Evolutionary conservation across 148 eudicot genomes (phyloP).

Genomic region (Rhododendron ferrugineum): DNA sequence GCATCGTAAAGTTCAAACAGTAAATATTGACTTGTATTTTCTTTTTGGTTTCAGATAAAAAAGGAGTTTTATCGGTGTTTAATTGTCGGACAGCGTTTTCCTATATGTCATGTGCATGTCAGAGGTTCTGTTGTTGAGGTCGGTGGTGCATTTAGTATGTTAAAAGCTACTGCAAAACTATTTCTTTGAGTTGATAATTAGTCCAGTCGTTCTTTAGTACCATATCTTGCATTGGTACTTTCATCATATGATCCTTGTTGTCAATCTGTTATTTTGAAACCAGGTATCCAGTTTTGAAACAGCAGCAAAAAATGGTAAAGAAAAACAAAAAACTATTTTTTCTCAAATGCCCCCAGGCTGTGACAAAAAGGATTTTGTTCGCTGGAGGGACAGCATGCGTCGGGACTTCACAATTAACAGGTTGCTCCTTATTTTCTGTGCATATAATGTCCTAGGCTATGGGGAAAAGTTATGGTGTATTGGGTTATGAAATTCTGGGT

Average conservation of each 20-base stretch:
- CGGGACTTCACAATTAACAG: conserved; percentile 96
- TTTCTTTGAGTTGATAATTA: neutral
- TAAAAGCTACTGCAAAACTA: neutral
- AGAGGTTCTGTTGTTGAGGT: conserved; percentile 73
- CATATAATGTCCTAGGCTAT: neutral
- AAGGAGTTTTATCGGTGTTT: conserved; percentile 43
- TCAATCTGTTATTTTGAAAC: conserved; percentile 7
- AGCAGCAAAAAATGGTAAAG: conserved; percentile 25
- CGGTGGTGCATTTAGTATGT: conserved; percentile 17
- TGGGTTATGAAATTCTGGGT: neutral
- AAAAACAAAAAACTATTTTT: conserved; percentile 20
- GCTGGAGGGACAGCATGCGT: conserved; percentile 57
- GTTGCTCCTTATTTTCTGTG: conserved; percentile 21
- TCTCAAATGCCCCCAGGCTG: conserved; percentile 40
- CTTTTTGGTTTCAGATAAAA: conserved; percentile 40
- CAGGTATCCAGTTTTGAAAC: conserved; percentile 93
- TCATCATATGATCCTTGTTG: conserved; percentile 6
- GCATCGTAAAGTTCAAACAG: neutral
- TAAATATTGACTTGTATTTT: neutral
- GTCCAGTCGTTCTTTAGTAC: neutral
- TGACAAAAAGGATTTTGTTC: conserved; percentile 46
- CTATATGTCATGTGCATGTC: conserved; percentile 66
- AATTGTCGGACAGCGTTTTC: conserved; percentile 77
- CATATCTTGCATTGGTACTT: neutral
- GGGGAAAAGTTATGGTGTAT: neutral